Evolutionary conservation across 176 grass and related monocot genomes (phyloP), one percentile per base, ranked within the genome.

Genomic region (Phoenix dactylifera): DNA sequence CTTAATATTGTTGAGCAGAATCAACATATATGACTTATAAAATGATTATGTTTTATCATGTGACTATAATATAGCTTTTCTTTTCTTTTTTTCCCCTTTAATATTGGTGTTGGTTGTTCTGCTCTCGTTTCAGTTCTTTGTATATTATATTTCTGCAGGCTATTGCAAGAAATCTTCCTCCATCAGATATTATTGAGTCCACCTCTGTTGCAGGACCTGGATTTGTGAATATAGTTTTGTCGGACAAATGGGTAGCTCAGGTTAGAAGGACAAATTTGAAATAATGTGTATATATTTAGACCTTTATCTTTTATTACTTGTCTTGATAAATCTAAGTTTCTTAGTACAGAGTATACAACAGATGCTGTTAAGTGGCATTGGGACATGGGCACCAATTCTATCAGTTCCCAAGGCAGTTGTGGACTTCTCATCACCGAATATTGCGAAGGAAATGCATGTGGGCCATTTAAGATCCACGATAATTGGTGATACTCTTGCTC

Each of bases 391-490:
- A 54, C 88, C 93, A 51, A 68, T 83, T 65, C 63, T 92, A 7
- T 80, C 81, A 44, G 82, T 98, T 55, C 79, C 69, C 55, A 85
- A 20, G 75, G 76, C 85, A 52, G 77, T 97, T 9, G 56, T 91
- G 70, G 87, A 97, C 70, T 97, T 97, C 56, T 97, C 92, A 20
- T 97, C 92, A 16, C 92, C 92, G 16, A 97, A 97, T 75, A 91
- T 97, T 62, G 92, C 92, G 55, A 97, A 97, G 62, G 92, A 97
- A 88, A 97, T 97, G 92, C 92, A 97, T 75, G 87, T 97, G 22
- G 92, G 87, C 5, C 77, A 97, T 77, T 67, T 97, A 49, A 88
- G 93, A 64, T 98, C 93, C 35, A 92, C 87, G 49, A 92, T 98
- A 53, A 98, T 92, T 68, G 93, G 92, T 50, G 92, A 90, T 70